A percentile compares a stretch with the other conserved stretches of the same genome.
phyloP scores from a whole-genome alignment of 805 yeast genomes.

The Alloascoidea africana region DNA sequence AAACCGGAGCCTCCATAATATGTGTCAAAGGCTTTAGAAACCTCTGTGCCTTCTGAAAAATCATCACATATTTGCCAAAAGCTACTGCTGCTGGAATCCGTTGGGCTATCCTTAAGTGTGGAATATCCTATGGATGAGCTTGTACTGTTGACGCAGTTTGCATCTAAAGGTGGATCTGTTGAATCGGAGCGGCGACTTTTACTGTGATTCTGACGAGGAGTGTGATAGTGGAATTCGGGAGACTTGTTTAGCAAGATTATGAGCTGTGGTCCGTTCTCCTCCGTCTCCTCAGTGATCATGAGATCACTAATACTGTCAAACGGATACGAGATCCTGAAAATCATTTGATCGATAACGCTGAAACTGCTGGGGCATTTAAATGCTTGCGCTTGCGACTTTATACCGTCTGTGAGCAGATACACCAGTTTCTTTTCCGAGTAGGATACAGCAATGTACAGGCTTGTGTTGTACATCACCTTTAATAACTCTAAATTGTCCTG shows the following conservation, averaged over 20 bases:
- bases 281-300: background rate
- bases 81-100: constrained; percentile 33
- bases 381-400: background rate
- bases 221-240: constrained; percentile 70
- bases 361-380: too few relatives aligned
- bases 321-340: background rate
- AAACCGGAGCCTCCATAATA: constrained; percentile 37
- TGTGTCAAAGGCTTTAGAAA: constrained; percentile 41
- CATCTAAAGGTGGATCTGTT: too few relatives aligned
- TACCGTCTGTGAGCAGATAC: constrained; percentile 39
- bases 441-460: constrained; percentile 58
- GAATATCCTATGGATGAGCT: too few relatives aligned
- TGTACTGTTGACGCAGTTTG: too few relatives aligned
- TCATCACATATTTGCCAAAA: constrained; percentile 73
- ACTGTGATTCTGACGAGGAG: too few relatives aligned
- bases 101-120: too few relatives aligned
- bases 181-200: too few relatives aligned
- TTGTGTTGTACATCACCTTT: constrained; percentile 57
- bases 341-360: constrained; percentile 9
- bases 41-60: constrained; percentile 75
- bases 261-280: constrained; percentile 25
- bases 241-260: constrained; percentile 36
- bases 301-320: constrained; percentile 3
- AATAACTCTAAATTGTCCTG: constrained; percentile 52
- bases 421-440: constrained; percentile 39